Base-by-base conservation (phyloP, 2,329 filamentous ascomycete genomes). In the Aaosphaeria pasadenensis region DNA sequence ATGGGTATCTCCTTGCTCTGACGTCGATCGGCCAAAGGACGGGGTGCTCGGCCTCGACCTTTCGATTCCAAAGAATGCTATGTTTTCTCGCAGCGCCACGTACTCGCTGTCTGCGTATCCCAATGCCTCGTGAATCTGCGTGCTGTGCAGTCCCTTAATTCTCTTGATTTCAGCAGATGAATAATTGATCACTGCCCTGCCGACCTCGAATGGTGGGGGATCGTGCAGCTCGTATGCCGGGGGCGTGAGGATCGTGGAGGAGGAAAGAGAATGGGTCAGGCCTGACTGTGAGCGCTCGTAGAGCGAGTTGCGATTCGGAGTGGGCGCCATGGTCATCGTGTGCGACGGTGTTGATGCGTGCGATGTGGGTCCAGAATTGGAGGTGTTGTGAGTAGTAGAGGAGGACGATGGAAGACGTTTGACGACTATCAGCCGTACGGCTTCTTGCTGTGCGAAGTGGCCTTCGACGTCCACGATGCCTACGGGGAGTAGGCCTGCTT, bases 91-190 rank as follows among this genome's bases (percentile, higher is more conserved):
- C 62, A 94, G 78, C 7, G 91, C 91, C 38, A 97, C 87, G 72
- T 97, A 96, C 72, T 97, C 91, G 63, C 88, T 95, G 67, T 96
- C 91, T 17, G 90, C 89, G 71, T 96, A 99, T 4, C 92, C 94
- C 31, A 99, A 74, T 40, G 94, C 75, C 7, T 80, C 78, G 42
- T 85, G 78, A 54, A 99, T 96, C 66, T 96, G 87, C 5, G 79
- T 82, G 64, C 91, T 96, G 66, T 88, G 84, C 55, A 87, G 77
- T 1, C 94, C 94, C 73, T 88, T 90, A 65, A 99, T 96, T 44
- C 88, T 77, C 48, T 77, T 74, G 52, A 99, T 91, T 71, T 99
- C 92, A 1, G 79, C 76, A 1, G 88, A 85, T n/a, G 88, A 88
- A 67, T 97, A 99, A 71, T 97, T 96, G 49, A 96, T 91, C 43